Percentiles rank a stretch among this genome's conserved stretches.
Conservation (phyloP, 176 grass and related monocot species). For the Cenchrus fungigraminus region DNA sequence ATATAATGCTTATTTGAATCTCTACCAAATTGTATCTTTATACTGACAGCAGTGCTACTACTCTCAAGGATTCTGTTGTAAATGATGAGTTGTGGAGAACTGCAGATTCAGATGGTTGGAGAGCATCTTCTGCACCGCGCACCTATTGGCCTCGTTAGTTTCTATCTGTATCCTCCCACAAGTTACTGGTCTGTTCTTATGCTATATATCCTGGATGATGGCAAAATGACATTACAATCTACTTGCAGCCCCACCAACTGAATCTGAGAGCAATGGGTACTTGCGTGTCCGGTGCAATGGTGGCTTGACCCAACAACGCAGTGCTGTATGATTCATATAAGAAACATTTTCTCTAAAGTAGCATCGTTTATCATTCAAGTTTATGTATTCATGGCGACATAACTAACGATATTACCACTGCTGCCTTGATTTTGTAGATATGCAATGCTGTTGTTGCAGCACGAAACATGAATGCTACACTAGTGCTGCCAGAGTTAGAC, state of each 20-base stretch:
- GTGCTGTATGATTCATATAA: slow-evolving; percentile 64
- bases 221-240: slow-evolving; percentile 40
- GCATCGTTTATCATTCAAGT: slow-evolving; percentile 27
- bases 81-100: slow-evolving; percentile 79
- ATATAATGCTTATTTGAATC: neutral
- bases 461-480: slow-evolving; percentile 90
- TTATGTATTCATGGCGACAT: slow-evolving; percentile 32
- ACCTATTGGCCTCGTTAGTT: slow-evolving; percentile 72
- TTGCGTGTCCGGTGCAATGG: slow-evolving; percentile 95
- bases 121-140: slow-evolving; percentile 86
- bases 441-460: slow-evolving; percentile 97
- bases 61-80: slow-evolving; percentile 66
- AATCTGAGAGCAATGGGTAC: slow-evolving; percentile 75
- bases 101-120: slow-evolving; percentile 84
- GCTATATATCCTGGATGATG: neutral
- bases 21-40: slow-evolving; percentile 11
- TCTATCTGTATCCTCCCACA: neutral
- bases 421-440: slow-evolving; percentile 64
- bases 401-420: neutral
- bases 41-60: slow-evolving; percentile 34
- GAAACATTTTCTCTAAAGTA: slow-evolving; percentile 32
- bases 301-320: slow-evolving; percentile 88
- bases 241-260: slow-evolving; percentile 71
- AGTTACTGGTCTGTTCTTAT: neutral
- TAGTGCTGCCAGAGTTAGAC: slow-evolving; percentile 87